Conservation (phyloP, 2,329 filamentous ascomycete species). For the Aureobasidium lini region DNA sequence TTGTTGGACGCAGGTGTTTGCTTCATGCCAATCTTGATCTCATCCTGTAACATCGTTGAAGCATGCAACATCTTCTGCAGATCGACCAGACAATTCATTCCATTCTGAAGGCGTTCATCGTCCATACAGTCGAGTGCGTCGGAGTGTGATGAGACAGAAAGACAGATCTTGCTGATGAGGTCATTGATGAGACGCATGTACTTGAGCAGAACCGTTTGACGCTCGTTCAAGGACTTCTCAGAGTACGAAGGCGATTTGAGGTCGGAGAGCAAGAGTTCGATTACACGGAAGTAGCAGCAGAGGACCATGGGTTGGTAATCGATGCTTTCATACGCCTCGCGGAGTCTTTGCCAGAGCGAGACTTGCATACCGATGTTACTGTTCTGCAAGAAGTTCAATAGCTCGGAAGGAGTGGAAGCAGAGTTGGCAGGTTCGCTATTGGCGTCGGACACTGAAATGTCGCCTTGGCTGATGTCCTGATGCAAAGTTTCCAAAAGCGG, state of each 20-base stretch:
- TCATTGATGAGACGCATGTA: conserved; percentile 75
- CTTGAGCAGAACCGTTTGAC: conserved; percentile 64
- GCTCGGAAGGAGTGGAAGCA: conserved; percentile 50
- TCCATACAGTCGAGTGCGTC: conserved; percentile 78
- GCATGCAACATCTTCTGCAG: conserved; percentile 70
- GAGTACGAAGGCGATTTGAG: conserved; percentile 53
- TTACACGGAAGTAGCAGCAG: conserved; percentile 76
- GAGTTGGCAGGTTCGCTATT: not conserved
- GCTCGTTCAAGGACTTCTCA: conserved; percentile 51
- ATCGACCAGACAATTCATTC: conserved; percentile 63
- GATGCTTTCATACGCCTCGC: conserved; percentile 79
- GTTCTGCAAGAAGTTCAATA: conserved; percentile 75
- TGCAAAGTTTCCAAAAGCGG: conserved; percentile 72
- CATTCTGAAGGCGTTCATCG: conserved; percentile 65
- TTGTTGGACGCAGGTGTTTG: conserved; percentile 52
- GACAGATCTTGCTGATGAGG: conserved; percentile 63
- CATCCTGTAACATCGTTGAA: conserved; percentile 75
- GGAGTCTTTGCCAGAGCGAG: conserved; percentile 84
- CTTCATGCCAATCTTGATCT: conserved; percentile 68
- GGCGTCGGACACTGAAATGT: not conserved
- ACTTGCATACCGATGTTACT: conserved; percentile 77
- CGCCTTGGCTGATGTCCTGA: not conserved
- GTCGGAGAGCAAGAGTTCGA: conserved; percentile 72
- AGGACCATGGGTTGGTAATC: conserved; percentile 81
- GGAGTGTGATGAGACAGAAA: conserved; percentile 54